These are phyloP conservation scores for Paraleonurus japonicus DNA, from an alignment of 257 asterid species.

Conservation along the genomic window DNA sequence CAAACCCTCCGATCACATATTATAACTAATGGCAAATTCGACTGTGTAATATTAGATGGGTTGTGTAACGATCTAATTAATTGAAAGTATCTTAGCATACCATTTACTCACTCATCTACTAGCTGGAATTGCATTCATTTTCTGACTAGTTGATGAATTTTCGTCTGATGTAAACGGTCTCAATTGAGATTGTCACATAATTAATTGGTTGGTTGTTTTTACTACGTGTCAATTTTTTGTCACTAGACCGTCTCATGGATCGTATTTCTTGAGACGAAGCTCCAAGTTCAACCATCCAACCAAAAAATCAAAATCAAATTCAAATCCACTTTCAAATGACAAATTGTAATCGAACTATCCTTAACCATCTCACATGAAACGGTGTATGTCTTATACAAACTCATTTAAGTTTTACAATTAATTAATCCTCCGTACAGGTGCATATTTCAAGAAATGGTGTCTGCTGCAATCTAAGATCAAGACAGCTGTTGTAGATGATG, in stretches of 20 bases:
- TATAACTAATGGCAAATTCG: not conserved
- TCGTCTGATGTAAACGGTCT: not conserved
- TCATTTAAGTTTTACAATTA: not conserved
- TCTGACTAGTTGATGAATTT: not conserved
- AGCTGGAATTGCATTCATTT: not conserved
- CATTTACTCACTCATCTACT: not conserved
- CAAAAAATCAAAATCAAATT: too few species aligned
- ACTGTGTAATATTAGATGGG: not conserved
- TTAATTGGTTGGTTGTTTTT: not conserved
- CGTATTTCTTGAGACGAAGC: not conserved
- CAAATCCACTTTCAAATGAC: not conserved
- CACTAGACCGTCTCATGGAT: not conserved
- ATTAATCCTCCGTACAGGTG: constrained; percentile 44
- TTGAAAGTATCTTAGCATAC: not conserved
- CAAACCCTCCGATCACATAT: not conserved
- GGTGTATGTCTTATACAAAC: not conserved
- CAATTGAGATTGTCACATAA: not conserved
- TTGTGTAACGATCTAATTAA: not conserved
- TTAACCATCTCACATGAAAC: too few species aligned
- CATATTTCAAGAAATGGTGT: constrained; percentile 92
- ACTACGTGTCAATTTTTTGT: not conserved
- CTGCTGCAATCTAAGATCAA: constrained; percentile 83
- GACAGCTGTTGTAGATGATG: constrained; percentile 69
- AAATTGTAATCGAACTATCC: not conserved
- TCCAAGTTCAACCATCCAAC: not conserved